These are phyloP conservation scores for Pseudisothecium myosuroides DNA, from an alignment of 225 moss, liverwort and hornwort species.

Conservation along the genomic window DNA sequence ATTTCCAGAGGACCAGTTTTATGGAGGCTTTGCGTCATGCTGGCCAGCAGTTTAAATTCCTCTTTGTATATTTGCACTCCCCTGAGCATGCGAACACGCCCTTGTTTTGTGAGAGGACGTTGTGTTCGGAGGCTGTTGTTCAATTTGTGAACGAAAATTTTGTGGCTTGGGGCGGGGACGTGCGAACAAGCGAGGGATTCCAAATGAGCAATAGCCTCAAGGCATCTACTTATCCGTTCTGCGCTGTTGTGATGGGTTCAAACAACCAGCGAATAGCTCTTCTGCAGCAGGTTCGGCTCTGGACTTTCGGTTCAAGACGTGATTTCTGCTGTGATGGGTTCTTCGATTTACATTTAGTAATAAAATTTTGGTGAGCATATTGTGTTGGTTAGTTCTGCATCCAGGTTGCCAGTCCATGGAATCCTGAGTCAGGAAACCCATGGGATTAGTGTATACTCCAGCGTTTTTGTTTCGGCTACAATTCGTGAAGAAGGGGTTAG, in stretches of 20 bases:
- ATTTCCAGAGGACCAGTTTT: conserved; percentile 75
- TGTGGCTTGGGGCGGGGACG: conserved; percentile 96
- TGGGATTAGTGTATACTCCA: background rate
- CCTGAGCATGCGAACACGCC: conserved; percentile 96
- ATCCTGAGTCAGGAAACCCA: background rate
- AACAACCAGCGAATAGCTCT: conserved; percentile 92
- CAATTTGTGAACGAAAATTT: conserved; percentile 93
- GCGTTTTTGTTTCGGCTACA: background rate
- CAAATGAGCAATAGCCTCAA: conserved; percentile 96
- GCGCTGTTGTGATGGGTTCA: conserved; percentile 90
- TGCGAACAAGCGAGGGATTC: conserved; percentile 89
- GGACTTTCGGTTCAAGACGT: background rate
- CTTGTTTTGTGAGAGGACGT: conserved; percentile 64
- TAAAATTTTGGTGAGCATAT: background rate
- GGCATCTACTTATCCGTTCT: conserved; percentile 96
- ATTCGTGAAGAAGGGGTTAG: background rate
- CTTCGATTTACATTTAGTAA: background rate
- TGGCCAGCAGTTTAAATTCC: conserved; percentile 88
- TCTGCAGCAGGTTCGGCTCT: conserved; percentile 65
- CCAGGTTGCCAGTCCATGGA: background rate
- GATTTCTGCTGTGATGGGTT: background rate
- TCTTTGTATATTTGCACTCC: conserved; percentile 94
- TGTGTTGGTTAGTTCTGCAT: background rate
- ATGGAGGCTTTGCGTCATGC: conserved; percentile 87
- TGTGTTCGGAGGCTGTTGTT: conserved; percentile 69